A percentile compares a stretch with the other conserved stretches of the same genome.
These are phyloP conservation scores for Scopulariopsis brevicaulis DNA, from an alignment of 2,329 filamentous ascomycete genomes.

Conservation along the genomic window DNA sequence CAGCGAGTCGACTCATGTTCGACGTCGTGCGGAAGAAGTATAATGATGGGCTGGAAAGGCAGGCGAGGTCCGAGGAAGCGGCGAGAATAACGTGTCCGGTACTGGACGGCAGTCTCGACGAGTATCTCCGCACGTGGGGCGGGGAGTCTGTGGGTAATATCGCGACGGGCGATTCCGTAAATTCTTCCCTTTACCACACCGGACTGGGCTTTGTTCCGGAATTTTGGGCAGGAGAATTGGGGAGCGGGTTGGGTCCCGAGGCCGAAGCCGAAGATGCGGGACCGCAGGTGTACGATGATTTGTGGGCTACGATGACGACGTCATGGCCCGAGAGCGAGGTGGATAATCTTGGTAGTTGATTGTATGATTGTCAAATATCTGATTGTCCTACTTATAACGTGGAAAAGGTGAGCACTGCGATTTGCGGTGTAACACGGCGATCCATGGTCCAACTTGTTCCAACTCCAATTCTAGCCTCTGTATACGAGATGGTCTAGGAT, in stretches of 20 bases:
- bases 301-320: constrained; percentile 38
- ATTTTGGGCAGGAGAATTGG: not conserved
- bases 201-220: not conserved
- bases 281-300: constrained; percentile 24
- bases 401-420: too few relatives aligned
- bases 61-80: constrained; percentile 8
- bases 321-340: constrained; percentile 22
- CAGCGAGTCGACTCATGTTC: constrained; percentile 33
- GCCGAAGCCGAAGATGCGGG: constrained; percentile 4
- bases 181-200: not conserved
- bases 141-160: constrained; percentile 16
- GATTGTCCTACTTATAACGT: not conserved
- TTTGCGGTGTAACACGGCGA: too few relatives aligned
- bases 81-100: constrained; percentile 31
- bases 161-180: not conserved
- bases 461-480: too few relatives aligned
- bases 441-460: too few relatives aligned
- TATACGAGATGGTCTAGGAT: too few relatives aligned
- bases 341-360: not conserved
- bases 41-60: constrained; percentile 21
- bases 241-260: not conserved
- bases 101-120: constrained; percentile 37
- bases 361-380: not conserved
- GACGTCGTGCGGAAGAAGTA: constrained; percentile 34
- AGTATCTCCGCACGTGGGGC: constrained; percentile 33